Conservation (phyloP, 352 stramenopile genomes). For the Pythium coloratum region DNA sequence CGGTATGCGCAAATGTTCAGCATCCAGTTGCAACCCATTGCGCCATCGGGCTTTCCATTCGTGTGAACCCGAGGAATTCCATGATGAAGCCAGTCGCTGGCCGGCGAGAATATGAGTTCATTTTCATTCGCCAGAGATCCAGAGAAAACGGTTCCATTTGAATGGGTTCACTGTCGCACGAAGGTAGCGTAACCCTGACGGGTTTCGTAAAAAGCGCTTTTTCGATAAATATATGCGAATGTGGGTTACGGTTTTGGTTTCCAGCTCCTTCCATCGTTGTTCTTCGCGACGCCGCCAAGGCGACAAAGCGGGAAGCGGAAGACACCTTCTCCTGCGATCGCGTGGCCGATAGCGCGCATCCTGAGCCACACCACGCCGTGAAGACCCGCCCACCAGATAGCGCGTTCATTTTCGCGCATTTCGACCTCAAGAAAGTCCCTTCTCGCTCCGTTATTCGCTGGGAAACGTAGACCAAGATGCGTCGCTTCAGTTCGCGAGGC, state of each 20-base stretch:
- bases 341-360: constrained; percentile 4
- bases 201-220: neutral
- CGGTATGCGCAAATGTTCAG: neutral
- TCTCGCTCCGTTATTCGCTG: neutral
- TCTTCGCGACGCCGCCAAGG: constrained; percentile 8
- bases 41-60: neutral
- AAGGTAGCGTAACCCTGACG: neutral
- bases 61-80: neutral
- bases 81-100: neutral
- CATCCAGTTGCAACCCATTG: neutral
- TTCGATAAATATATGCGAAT: neutral
- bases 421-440: neutral
- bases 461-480: constrained; percentile 14
- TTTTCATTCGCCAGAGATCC: neutral
- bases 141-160: neutral
- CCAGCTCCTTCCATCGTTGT: constrained; percentile 10
- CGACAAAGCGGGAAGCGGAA: constrained; percentile 2
- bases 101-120: neutral
- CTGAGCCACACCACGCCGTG: neutral
- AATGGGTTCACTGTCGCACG: neutral
- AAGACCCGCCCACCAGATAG: neutral
- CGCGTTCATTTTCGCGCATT: neutral
- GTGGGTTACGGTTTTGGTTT: constrained; percentile 1
- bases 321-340: constrained; percentile 4
- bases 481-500: constrained; percentile 25